Conservation (phyloP, 2,329 filamentous ascomycete genomes). For the Didymella glomerata region DNA sequence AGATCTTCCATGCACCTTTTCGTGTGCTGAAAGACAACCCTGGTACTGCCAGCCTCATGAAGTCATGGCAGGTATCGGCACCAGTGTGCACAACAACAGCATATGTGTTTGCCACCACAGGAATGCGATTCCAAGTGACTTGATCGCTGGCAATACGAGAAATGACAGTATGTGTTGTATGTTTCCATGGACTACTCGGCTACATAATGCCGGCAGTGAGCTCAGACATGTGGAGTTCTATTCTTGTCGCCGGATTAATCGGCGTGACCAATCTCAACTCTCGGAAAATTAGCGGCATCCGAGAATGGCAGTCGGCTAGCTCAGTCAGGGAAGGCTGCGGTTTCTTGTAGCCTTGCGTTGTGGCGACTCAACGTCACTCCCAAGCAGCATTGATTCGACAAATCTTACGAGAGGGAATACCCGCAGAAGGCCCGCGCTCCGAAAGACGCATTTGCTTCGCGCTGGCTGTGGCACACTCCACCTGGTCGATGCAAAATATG, state of each 20-base stretch:
- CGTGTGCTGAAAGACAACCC: background rate
- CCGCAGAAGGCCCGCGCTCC: conserved; percentile 4
- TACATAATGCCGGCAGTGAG: conserved; percentile 4
- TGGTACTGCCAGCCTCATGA: conserved; percentile 2
- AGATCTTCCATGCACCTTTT: conserved; percentile 2
- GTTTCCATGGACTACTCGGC: background rate
- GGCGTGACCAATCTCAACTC: conserved; percentile 15
- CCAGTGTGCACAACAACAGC: background rate
- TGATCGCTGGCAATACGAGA: conserved; percentile 10
- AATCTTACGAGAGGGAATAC: conserved; percentile 3
- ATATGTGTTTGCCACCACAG: background rate
- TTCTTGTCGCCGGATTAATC: conserved; percentile 10
- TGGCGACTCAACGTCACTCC: conserved; percentile 18
- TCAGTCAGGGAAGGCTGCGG: background rate
- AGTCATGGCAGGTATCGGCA: background rate
- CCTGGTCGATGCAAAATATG: conserved; percentile 14
- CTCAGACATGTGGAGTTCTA: conserved; percentile 9
- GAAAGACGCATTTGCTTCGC: conserved; percentile 3
- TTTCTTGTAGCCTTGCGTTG: background rate
- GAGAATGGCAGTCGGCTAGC: conserved; percentile 2
- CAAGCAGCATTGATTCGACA: conserved; percentile 4
- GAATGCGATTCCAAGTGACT: background rate
- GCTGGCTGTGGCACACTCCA: conserved; percentile 20
- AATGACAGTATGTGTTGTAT: conserved; percentile 2
- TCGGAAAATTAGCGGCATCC: conserved; percentile 3